phyloP scores from a whole-genome alignment of 768 basidiomycete genomes.

The Tricholoma furcatifolium region DNA sequence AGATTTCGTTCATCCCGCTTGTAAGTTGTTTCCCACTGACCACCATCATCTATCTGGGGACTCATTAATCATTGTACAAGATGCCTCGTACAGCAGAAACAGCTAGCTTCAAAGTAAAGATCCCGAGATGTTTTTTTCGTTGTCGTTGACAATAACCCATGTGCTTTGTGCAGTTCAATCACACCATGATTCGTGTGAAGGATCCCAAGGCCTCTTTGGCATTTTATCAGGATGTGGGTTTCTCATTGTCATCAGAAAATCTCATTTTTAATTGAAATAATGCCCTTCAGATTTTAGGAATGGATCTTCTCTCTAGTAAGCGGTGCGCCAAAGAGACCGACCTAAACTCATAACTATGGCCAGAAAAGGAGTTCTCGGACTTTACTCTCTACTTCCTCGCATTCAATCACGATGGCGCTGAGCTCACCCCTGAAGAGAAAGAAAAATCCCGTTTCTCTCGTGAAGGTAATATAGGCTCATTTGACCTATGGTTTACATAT shows the following conservation, averaged over 20 bases:
- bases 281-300: constrained; percentile 55
- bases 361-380: constrained; percentile 55
- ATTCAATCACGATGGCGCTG: constrained; percentile 60
- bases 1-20: background rate
- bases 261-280: background rate
- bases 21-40: constrained; percentile 3
- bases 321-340: background rate
- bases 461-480: constrained; percentile 52
- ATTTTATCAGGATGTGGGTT: constrained; percentile 76
- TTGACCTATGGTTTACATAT: background rate
- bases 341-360: background rate
- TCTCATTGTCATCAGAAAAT: background rate
- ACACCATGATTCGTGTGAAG: constrained; percentile 88
- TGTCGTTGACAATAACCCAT: no score
- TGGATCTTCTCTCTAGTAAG: constrained; percentile 68
- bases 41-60: constrained; percentile 15
- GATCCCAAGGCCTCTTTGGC: constrained; percentile 78
- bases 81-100: constrained; percentile 70
- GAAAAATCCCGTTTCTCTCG: constrained; percentile 48
- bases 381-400: constrained; percentile 89
- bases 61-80: constrained; percentile 24
- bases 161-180: constrained; percentile 58
- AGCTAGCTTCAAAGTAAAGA: constrained; percentile 43
- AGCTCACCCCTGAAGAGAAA: constrained; percentile 53
- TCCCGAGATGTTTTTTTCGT: background rate